A percentile compares a stretch with the other conserved stretches of the same genome.
These are phyloP conservation scores for Puya raimondii DNA, from an alignment of 176 grass and related monocot species.

Conservation along the genomic window DNA sequence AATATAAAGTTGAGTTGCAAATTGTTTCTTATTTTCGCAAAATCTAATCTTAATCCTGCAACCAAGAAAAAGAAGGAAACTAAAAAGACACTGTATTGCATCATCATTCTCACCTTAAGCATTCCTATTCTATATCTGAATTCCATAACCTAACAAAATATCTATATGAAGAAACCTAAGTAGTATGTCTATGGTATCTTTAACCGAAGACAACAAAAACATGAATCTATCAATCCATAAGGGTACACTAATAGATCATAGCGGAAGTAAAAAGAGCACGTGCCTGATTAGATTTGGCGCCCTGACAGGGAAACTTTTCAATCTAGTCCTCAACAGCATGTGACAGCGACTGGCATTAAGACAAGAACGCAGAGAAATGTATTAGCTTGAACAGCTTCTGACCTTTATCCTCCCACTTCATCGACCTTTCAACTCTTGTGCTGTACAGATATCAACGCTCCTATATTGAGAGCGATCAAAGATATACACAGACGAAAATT, in stretches of 20 bases:
- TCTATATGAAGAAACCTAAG: not conserved
- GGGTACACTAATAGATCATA: not conserved
- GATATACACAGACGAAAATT: slow-evolving; percentile 8
- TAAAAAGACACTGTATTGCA: too few relatives aligned
- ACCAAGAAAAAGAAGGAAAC: too few relatives aligned
- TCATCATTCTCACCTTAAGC: not conserved
- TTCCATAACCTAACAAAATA: not conserved
- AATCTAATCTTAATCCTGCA: too few relatives aligned
- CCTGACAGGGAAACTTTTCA: not conserved
- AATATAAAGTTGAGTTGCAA: too few relatives aligned
- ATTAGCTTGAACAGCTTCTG: not conserved
- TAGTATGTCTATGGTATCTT: not conserved
- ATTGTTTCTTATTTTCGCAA: too few relatives aligned
- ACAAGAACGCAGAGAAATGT: not conserved
- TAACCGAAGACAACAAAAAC: not conserved
- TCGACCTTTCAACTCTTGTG: slow-evolving; percentile 55
- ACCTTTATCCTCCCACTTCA: slow-evolving; percentile 22
- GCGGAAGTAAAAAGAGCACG: not conserved
- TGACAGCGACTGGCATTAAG: not conserved
- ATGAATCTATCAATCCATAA: not conserved
- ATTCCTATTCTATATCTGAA: not conserved
- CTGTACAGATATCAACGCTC: slow-evolving; percentile 20
- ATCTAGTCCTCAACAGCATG: not conserved
- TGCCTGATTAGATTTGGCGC: not conserved
- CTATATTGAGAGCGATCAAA: not conserved